Percentiles rank a stretch among this genome's conserved stretches.
These are phyloP conservation scores for Cutaneotrichosporon arboriforme DNA, from an alignment of 1,284 basidiomycete genomes.

Conservation along the genomic window DNA sequence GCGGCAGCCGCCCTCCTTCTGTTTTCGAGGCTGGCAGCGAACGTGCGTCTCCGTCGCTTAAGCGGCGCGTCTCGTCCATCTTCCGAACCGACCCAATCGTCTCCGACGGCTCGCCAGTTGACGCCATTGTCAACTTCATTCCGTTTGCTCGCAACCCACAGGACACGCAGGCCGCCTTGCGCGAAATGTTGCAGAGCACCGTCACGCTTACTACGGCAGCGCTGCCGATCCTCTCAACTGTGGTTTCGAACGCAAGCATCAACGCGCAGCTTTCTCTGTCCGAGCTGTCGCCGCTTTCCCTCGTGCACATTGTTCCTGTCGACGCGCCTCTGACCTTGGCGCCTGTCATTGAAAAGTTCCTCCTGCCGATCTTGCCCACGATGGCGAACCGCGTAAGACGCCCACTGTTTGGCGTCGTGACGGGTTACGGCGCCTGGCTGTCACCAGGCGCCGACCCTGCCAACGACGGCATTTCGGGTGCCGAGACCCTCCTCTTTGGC, in stretches of 20 bases:
- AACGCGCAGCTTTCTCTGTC: background rate
- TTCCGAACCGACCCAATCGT: background rate
- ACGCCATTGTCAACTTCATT: conserved; percentile 40
- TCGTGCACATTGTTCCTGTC: conserved; percentile 34
- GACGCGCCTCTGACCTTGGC: conserved; percentile 27
- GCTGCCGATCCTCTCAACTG: conserved; percentile 23
- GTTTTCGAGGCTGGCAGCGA: background rate
- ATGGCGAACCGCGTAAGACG: conserved; percentile 14
- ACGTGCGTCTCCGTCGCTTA: background rate
- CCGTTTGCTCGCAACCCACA: conserved; percentile 15
- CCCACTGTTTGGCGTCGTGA: conserved; percentile 22
- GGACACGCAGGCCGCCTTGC: conserved; percentile 22
- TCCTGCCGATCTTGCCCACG: conserved; percentile 25
- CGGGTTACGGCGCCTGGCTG: conserved; percentile 22
- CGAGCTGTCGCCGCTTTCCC: conserved; percentile 21
- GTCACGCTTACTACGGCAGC: conserved; percentile 34
- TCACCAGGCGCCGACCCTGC: conserved; percentile 14
- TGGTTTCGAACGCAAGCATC: conserved; percentile 5
- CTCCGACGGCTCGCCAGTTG: conserved; percentile 22
- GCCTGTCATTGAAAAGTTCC: conserved; percentile 35
- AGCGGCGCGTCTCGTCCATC: conserved; percentile 9
- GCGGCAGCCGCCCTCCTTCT: background rate
- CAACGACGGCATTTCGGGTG: conserved; percentile 15
- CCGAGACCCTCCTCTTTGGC: conserved; percentile 33
- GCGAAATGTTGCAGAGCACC: conserved; percentile 37